Base-by-base conservation (phyloP, 331 rosid species). In the Rhamnella rubrinervis region DNA sequence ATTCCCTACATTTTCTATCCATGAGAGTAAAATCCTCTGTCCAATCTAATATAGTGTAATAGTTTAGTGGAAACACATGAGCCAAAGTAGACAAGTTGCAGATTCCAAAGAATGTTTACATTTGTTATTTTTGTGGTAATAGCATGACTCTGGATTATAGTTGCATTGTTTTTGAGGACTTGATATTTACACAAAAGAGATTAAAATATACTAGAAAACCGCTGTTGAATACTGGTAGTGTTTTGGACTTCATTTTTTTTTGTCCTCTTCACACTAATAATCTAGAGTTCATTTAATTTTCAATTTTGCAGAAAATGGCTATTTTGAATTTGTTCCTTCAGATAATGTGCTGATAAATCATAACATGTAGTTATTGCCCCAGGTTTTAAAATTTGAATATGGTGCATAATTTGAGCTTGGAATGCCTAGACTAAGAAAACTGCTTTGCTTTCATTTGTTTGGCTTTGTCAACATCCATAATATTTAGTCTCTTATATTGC, bases 401-500 rank as follows among this genome's bases (percentile, higher is more conserved):
- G 49, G 49, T 53, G 20, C 23, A 26, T 25, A 31, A 31, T 2
- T 31, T 31, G 35, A 31, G 35, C 35, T 31, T 4, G 35, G 35
- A 31, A 31, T 31, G 35, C 35, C 35, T 31, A 31, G 35, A 31
- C 35, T 31, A 31, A 31, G 5, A 26, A 5, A n/a, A n/a, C 8
- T 73, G 25, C 35, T 19, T 66, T 57, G 2, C 6, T 44, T 19
- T 66, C 52, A 61, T 67, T 40, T 21, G 2, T 47, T 55, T 53
- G 2, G 12, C 44, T 50, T 61, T 9, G 35, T 66, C 61, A 38
- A 14, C 47, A 55, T 77, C 67, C 57, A 25, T 57, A 26, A 4
- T 18, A 19, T 20, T 81, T 17, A 39, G 52, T 39, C 41, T 21
- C 62, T 75, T 28, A 38, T 66, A 41, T 75, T 76, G 66, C 86